A percentile compares a stretch with the other conserved stretches of the same genome.
These are phyloP conservation scores for Apiotrichum brassicae DNA, from an alignment of 1,284 basidiomycete species.

Conservation along the genomic window DNA sequence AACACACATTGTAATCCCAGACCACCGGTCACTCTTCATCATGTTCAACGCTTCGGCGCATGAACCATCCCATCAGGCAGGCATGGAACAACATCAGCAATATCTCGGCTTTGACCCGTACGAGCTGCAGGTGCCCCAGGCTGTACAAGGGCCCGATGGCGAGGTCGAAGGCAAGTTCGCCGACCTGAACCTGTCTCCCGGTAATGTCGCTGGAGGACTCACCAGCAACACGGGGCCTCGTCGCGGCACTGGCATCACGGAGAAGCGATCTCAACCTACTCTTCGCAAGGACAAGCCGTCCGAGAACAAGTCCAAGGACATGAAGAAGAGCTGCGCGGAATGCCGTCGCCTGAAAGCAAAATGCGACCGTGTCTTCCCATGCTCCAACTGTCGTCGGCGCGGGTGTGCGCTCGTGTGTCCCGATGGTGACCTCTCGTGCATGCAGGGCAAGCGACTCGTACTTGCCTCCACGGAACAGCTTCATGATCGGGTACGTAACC, in stretches of 20 bases:
- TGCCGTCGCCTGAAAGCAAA: constrained; percentile 42
- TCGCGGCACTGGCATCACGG: neutral
- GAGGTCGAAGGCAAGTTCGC: neutral
- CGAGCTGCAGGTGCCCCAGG: too few relatives aligned
- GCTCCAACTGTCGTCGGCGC: constrained; percentile 40
- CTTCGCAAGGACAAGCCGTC: constrained; percentile 11
- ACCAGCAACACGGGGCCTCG: neutral
- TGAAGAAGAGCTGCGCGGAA: constrained; percentile 39
- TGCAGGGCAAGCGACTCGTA: constrained; percentile 43
- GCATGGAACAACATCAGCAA: too few relatives aligned
- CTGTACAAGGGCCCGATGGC: neutral
- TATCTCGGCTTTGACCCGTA: too few relatives aligned
- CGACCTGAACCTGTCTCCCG: neutral
- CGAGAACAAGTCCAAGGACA: constrained; percentile 14
- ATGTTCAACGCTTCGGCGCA: too few relatives aligned
- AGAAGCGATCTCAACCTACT: neutral
- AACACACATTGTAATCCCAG: too few relatives aligned
- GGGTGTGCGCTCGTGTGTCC: constrained; percentile 43
- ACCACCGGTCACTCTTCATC: too few relatives aligned
- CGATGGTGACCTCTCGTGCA: constrained; percentile 42
- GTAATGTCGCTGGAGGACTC: neutral
- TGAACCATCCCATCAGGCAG: too few relatives aligned
- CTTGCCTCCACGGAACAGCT: constrained; percentile 41
- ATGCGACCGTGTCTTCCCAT: constrained; percentile 41
- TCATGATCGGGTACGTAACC: constrained; percentile 32